Evolutionary conservation across 1,139 yeast genomes (phyloP), one percentile per base, ranked within the genome.

Genomic region (Wickerhamomyces sp.): DNA sequence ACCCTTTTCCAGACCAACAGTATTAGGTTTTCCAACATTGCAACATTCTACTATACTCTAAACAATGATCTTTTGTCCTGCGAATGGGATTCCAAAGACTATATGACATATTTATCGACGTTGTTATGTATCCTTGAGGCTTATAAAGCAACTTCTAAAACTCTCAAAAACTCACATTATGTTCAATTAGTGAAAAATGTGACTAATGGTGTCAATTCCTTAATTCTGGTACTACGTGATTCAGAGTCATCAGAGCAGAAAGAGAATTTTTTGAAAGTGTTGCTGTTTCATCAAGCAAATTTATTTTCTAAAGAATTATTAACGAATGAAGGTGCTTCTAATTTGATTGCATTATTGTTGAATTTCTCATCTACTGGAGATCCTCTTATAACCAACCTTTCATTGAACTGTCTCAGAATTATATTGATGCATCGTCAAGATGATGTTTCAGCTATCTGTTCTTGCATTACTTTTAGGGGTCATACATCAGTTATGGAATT

Each of bases 221-320:
- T 54, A 22, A 37, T 48, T 6, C 48, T 41, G 31, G 43, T 53
- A 7, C 24, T 54, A 27, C 48, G 42, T 35, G 45, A 45, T 17
- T 40, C 47, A 1, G 44, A 33, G 38, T 72, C 38, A 1, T 31
- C 35, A 3, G 54, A 45, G 6, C 58, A 53, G 20, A 39, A 49
- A 17, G 49, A 46, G 14, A 42, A 37, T 19, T 50, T 58, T 31
- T 37, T 59, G n/a, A 53, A 56, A 22, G 40, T 48, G 12, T 30
- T 61, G 6, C 61, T 76, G 28, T 74, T 73, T 43, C 62, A 74
- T 28, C 81, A 75, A 47, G 61, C 67, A 16, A 55, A 65, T 1
- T 53, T 73, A 12, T 64, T 75, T 40, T 58, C 60, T 13, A 54
- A 50, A 7, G 68, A 62, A 3, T 56, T 63, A 2, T 48, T 72